Evolutionary conservation across 2,329 filamentous ascomycete species (phyloP), one percentile per base, ranked within the genome.

Genomic region (Phaeosphaeriaceae sp.): DNA sequence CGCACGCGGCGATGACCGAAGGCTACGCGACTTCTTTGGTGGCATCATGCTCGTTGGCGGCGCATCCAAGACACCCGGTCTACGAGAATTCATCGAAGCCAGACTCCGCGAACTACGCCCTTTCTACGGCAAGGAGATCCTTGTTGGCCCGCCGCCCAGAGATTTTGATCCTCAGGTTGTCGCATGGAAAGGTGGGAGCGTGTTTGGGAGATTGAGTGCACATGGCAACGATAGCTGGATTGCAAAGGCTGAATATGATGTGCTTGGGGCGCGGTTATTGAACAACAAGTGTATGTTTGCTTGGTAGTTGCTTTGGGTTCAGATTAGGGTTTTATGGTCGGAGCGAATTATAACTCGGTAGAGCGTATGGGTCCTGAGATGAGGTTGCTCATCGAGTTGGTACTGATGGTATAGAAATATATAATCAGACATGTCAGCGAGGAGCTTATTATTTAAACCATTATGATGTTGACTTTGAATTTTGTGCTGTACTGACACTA

Each of bases 151-250:
- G 16, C 85, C 86, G n/a, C 94, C 94, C 0, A 82, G 93, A 64
- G 94, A 99, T 64, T 88, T 99, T 78, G 94, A 99, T 74, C 91
- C 94, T 52, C 92, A 97, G 75, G 92, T 97, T n/a, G 89, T 97
- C 44, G 87, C 88, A 7, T 99, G 94, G 94, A 99, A 99, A 81
- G 94, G 94, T 3, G 94, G 90, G 0, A 96, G 92, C 70, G 92
- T 99, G 13, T 99, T 97, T 79, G 92, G 91, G 2, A 92, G 96
- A 76, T 77, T 97, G 61, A 84, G 87, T 52, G 79, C 78, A 37
- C 92, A 91, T 52, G 73, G 73, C 13, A 97, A 97, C 75, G 94
- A 99, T 73, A 94, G 89, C 65, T 99, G 94, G 94, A 90, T 97
- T 67, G 88, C 87, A 12, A 84, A 85, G 38, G 81, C 88, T 64